These are phyloP conservation scores for Penicillium corylophilum DNA, from an alignment of 2,329 filamentous ascomycete species.

Conservation along the genomic window DNA sequence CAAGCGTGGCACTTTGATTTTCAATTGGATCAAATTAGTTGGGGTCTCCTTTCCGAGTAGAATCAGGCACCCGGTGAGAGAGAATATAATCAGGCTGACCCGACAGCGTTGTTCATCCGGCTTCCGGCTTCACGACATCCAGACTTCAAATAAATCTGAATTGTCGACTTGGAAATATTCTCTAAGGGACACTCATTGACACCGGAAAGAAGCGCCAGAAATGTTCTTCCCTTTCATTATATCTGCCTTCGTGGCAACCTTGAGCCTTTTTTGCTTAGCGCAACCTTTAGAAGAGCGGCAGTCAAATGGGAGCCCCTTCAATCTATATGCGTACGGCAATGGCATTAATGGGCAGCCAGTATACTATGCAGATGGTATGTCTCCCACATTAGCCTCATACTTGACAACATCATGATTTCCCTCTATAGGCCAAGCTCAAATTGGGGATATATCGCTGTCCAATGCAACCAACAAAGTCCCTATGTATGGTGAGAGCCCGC, in stretches of 20 bases:
- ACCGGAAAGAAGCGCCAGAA: background rate
- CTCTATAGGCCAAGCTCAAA: slow-evolving; percentile 6
- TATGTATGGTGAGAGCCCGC: background rate
- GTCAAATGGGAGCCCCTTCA: background rate
- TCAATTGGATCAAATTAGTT: background rate
- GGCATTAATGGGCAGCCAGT: background rate
- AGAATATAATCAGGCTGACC: background rate
- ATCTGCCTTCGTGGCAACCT: background rate
- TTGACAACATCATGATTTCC: background rate
- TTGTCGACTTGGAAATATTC: background rate
- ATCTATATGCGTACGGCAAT: background rate
- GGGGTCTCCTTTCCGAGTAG: background rate
- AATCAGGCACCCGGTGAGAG: background rate
- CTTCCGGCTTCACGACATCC: background rate
- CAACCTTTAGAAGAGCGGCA: background rate
- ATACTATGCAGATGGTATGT: slow-evolving; percentile 2
- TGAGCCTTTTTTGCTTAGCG: background rate
- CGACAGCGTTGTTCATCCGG: background rate
- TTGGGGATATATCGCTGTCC: slow-evolving; percentile 3
- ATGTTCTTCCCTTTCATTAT: background rate
- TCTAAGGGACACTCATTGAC: background rate
- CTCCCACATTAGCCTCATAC: background rate
- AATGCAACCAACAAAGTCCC: slow-evolving; percentile 5
- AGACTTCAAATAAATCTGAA: too few relatives aligned
- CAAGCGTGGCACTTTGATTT: background rate